Conservation (phyloP, 1,284 basidiomycete species). For the Cutaneotrichosporon daszewskae region DNA sequence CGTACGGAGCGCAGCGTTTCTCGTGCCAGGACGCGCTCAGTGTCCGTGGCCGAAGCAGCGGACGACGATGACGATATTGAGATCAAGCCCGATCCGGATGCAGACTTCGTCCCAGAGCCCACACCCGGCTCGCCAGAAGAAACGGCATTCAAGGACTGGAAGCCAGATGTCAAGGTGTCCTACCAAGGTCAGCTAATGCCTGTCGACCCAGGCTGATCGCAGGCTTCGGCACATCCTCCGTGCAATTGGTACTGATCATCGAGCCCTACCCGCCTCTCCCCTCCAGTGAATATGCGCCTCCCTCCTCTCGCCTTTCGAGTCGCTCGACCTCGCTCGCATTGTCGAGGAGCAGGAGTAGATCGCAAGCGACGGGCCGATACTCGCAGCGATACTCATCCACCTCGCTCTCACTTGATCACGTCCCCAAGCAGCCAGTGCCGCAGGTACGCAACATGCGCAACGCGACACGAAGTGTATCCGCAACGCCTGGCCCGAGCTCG, state of each 20-base stretch:
- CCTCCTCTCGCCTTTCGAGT: conserved; percentile 38
- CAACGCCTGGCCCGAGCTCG: conserved; percentile 15
- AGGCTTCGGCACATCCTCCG: conserved; percentile 44
- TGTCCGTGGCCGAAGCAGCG: not conserved
- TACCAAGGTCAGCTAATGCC: conserved; percentile 36
- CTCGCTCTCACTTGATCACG: conserved; percentile 20
- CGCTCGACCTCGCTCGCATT: conserved; percentile 33
- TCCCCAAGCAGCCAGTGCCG: not conserved
- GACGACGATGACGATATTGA: conserved; percentile 12
- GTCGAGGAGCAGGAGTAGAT: conserved; percentile 22
- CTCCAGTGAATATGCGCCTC: conserved; percentile 38
- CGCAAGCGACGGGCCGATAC: conserved; percentile 17
- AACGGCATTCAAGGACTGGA: conserved; percentile 42
- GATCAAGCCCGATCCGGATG: conserved; percentile 22
- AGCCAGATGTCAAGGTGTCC: conserved; percentile 37
- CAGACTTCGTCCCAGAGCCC: not conserved
- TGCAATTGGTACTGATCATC: conserved; percentile 44
- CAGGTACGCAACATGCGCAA: conserved; percentile 36
- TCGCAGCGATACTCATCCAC: conserved; percentile 31
- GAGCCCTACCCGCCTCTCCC: conserved; percentile 43
- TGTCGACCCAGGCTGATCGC: not conserved
- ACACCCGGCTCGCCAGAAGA: conserved; percentile 3
- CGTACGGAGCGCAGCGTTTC: conserved; percentile 4
- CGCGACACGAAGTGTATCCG: conserved; percentile 27
- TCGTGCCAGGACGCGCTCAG: conserved; percentile 10